Evolutionary conservation across 2,329 filamentous ascomycete species (phyloP).

Genomic region (Zarea fungicola): DNA sequence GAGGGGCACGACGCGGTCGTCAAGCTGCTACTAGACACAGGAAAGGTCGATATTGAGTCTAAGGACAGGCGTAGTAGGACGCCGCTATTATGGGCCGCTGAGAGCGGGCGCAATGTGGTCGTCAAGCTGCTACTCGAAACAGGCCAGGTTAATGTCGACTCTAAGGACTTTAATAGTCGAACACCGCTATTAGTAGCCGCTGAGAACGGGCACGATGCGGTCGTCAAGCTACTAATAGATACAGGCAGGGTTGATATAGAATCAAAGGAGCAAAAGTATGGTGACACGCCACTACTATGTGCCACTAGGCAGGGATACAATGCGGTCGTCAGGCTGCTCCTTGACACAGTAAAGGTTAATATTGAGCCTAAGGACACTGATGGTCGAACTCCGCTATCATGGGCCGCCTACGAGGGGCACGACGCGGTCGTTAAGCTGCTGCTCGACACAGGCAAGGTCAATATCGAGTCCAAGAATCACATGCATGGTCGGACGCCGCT

Average conservation of each 20-base stretch:
- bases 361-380: background rate
- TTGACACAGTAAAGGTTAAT: background rate
- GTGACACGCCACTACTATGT: conserved; percentile 7
- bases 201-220: background rate
- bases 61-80: background rate
- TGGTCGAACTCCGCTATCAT: background rate
- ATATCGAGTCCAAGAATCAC: conserved; percentile 4
- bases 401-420: background rate
- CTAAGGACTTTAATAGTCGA: background rate
- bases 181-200: background rate
- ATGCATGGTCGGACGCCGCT: background rate
- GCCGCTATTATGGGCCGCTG: background rate
- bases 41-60: background rate
- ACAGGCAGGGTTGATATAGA: conserved; percentile 1
- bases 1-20: background rate
- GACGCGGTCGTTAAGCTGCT: conserved; percentile 4
- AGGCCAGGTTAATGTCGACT: conserved; percentile 4
- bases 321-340: background rate
- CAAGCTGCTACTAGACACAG: background rate
- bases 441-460: conserved; percentile 3
- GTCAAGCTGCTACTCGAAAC: conserved; percentile 6
- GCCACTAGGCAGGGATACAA: background rate
- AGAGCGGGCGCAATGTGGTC: background rate
- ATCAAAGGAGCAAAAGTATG: background rate
- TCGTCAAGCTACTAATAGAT: background rate